These are phyloP conservation scores for Aegilops umbellulata DNA, from an alignment of 176 grass and related monocot genomes.

Conservation along the genomic window DNA sequence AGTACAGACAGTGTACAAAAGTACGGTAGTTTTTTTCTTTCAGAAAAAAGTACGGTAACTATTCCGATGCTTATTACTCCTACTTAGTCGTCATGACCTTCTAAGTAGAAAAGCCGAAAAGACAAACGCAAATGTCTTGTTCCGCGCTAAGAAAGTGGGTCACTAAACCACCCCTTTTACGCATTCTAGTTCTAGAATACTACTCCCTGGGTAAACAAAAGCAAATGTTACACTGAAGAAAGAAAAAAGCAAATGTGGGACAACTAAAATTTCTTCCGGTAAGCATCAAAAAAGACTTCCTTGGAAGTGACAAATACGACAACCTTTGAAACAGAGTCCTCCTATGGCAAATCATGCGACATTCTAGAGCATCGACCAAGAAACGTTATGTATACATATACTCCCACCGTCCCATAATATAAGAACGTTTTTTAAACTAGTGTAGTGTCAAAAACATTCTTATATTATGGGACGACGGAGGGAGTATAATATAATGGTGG, in stretches of 20 bases:
- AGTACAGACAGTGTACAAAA: background rate
- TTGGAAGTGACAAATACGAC: background rate
- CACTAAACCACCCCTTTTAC: background rate
- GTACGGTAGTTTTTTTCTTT: background rate
- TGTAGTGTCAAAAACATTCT: no score
- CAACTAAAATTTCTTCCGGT: background rate
- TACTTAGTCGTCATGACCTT: background rate
- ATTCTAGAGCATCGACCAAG: slow-evolving; percentile 18
- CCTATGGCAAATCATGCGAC: background rate
- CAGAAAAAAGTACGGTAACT: background rate
- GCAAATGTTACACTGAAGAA: background rate
- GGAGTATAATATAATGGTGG: background rate
- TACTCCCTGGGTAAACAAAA: background rate
- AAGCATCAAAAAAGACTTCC: background rate
- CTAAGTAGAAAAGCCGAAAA: background rate
- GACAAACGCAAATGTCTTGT: background rate
- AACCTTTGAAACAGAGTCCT: background rate
- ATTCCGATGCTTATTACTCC: background rate
- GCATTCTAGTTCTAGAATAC: background rate
- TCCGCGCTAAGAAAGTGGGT: background rate
- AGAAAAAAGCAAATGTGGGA: background rate
- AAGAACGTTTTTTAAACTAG: no score
- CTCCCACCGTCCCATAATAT: no score
- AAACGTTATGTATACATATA: background rate
- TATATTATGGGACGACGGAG: no score